Evolutionary conservation across 176 grass and related monocot species (phyloP), one percentile per base, ranked within the genome.

Genomic region (Alloteropsis semialata): DNA sequence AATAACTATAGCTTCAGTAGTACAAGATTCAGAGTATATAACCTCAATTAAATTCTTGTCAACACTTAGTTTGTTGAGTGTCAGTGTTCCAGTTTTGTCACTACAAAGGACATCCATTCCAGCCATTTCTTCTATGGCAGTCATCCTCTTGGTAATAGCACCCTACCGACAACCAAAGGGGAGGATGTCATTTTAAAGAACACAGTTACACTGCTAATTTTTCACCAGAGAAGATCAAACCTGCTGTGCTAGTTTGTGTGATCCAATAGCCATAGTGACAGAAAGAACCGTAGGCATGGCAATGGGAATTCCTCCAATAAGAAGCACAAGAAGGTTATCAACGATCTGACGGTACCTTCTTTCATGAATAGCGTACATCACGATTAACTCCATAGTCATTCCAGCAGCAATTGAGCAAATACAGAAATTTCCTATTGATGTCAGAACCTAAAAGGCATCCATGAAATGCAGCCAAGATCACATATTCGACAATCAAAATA

Each of bases 241-340:
- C 89, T 91, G 89, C 19, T 88, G 86, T 18, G 92, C 80, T 32
- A 94, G 66, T 39, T 87, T 85, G 50, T 88, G 92, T 62, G 92
- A 91, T 59, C 92, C 92, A 86, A 94, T 94, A 48, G 92, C 92
- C 92, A 94, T 94, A 25, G 92, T 94, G n/a, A 94, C 91, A 39
- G 91, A 93, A 67, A 93, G 82, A 61, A 93, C 91, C 0, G 91
- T 93, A 12, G 91, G 91, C 88, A 93, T 93, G 18, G 91, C 88
- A 21, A 93, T 93, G 60, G 91, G 91, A 58, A 93, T 93, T 53
- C 91, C 91, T 34, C 91, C 91, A 34, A 93, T 90, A 33, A 93
- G 84, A 48, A 93, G 87, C 30, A 93, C 91, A n/a, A 93, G 85
- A 58, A 93, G 91, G 58, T 93, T 93, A 42, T 93, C 91, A 65